Conservation (phyloP, 768 basidiomycete species). For the Suillus cothurnatus region DNA sequence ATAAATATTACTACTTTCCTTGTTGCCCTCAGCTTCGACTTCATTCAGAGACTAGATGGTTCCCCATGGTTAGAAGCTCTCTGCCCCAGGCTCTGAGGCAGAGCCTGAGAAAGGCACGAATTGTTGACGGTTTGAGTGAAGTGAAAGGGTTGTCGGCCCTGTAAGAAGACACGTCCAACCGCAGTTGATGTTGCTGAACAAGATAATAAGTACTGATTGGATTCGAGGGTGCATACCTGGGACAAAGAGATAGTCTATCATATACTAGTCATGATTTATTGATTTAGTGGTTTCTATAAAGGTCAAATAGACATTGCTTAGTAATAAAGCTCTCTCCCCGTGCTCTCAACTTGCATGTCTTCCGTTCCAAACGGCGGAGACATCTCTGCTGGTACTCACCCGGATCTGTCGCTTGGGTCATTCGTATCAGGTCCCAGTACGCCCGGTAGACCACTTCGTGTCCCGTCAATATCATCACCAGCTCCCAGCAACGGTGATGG, state of each 20-base stretch:
- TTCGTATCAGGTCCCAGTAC: slow-evolving; percentile 56
- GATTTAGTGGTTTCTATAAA: no score
- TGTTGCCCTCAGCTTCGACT: neutral
- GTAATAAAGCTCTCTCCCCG: neutral
- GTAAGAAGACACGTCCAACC: no score
- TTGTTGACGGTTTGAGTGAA: no score
- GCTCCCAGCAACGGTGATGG: slow-evolving; percentile 53
- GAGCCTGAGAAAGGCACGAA: no score
- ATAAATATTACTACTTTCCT: neutral
- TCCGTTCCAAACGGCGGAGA: neutral
- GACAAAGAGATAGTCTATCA: no score
- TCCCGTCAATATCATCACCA: slow-evolving; percentile 52
- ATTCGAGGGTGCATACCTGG: no score
- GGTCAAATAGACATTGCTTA: neutral
- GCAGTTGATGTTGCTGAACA: no score
- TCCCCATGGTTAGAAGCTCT: no score
- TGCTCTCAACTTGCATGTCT: slow-evolving; percentile 1
- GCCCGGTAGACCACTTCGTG: slow-evolving; percentile 45
- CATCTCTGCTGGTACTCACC: slow-evolving; percentile 44
- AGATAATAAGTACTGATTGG: no score
- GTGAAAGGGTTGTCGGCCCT: no score
- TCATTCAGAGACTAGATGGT: neutral
- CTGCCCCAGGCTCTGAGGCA: no score
- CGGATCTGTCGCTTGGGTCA: slow-evolving; percentile 65
- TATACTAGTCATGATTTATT: no score